These are phyloP conservation scores for Alternaria gansuensis DNA, from an alignment of 2,329 filamentous ascomycete species.

Conservation along the genomic window DNA sequence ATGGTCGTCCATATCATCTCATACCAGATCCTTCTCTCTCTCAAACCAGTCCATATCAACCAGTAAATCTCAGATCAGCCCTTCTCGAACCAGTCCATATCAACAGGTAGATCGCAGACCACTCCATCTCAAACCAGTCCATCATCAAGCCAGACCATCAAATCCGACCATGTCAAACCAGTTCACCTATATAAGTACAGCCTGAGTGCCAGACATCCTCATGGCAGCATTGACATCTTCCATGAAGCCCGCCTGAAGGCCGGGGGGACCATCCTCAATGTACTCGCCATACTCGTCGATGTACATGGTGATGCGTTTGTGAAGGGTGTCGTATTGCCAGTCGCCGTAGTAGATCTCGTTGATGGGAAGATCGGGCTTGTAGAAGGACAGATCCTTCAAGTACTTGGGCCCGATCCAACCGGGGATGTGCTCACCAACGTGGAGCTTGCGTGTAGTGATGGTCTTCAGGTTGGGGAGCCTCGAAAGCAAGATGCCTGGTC, in stretches of 20 bases:
- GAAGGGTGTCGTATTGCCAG: conserved; percentile 32
- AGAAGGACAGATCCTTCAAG: conserved; percentile 28
- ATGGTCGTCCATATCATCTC: background rate
- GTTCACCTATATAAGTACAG: background rate
- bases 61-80: background rate
- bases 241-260: conserved; percentile 26
- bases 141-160: background rate
- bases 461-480: conserved; percentile 19
- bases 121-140: background rate
- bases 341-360: conserved; percentile 30
- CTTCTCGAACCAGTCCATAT: background rate
- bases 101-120: background rate
- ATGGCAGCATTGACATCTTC: conserved; percentile 29
- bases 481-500: conserved; percentile 10
- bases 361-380: conserved; percentile 13
- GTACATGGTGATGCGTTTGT: conserved; percentile 23
- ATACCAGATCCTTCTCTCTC: background rate
- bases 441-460: conserved; percentile 27
- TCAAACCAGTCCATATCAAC: background rate
- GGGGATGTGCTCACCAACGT: conserved; percentile 28
- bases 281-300: conserved; percentile 30
- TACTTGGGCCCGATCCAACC: conserved; percentile 17
- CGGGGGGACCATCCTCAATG: conserved; percentile 16
- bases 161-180: background rate
- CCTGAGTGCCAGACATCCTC: background rate